Base-by-base conservation (phyloP, 805 yeast genomes). In the Nakazawaea molendinolei region DNA sequence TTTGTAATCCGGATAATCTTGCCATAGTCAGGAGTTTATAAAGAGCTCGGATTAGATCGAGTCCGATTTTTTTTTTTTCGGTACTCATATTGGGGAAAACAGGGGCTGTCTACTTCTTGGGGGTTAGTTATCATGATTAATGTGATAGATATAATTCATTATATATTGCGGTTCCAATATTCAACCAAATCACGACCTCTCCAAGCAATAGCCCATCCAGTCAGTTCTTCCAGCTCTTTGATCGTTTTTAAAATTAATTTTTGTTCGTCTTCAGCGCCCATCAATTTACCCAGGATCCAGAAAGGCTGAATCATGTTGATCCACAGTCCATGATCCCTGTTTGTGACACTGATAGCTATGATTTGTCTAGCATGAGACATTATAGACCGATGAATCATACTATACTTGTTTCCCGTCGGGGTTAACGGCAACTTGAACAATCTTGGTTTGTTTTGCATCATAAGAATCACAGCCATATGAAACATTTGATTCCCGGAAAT, bases 1-100 rank as follows among this genome's bases (percentile, higher is more conserved):
- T 70, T 43, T 74, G 79, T 22, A 74, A 50, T 1, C 79, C 79
- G 13, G 65, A 60, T 37, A 36, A 34, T 24, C 40, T 18, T 1
- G 33, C 41, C 43, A 36, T 35, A 8, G 3, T 25, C 9, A 8
- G 18, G 8, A 5, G 20, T n/a, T 10, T 6, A 24, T 14, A 27
- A 5, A 14, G 15, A n/a, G 29, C 7, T 27, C 29, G 12, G 29
- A 27, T n/a, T n/a, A n/a, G n/a, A n/a, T n/a, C n/a, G n/a, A n/a
- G n/a, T 8, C 19, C 19, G 13, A 14, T 14, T 15, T 27, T n/a
- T n/a, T n/a, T n/a, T 13, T 16, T 14, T 27, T 7, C 29, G 7
- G 7, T n/a, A n/a, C n/a, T n/a, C 29, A 14, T 27, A 5, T 27
- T 15, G 13, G 8, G 23, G 19, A 16, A 16, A 27, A 31, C 13